Evolutionary conservation across 345 rosid species (phyloP), one percentile per base, ranked within the genome.

Genomic region (Turritis glabra): DNA sequence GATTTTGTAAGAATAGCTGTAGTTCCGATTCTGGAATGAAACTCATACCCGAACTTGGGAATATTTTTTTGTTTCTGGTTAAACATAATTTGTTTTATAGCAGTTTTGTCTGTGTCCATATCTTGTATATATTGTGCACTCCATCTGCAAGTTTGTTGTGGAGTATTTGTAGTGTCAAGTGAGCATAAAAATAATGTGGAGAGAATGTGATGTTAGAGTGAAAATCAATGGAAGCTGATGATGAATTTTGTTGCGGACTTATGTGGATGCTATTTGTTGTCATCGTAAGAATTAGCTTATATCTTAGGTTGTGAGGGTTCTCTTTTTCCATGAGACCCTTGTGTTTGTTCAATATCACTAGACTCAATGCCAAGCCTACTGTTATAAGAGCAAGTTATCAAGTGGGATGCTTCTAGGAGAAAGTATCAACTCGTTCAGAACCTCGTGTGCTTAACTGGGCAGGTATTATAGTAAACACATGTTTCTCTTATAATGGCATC

Each of bases 1-100:
- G 3, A 37, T 77, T 71, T 77, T 71, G 76, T 56, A 71, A 33
- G 67, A 47, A 10, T 71, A 71, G 76, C 33, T 64, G 25, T 12
- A 6, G 50, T 71, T 71, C 56, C 55, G 46, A 37, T 63, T 30
- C 59, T 62, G 70, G 33, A 69, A 23, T 62, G 64, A 33, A 62
- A 53, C 19, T 52, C 30, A 62, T 27, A 41, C 21, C 51, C n/a
- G 7, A 38, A 67, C 38, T 22, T 60, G 64, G 55, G 68, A 60
- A 46, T 7, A 70, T 25, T 35, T 43, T 54, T 63, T 61, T 62
- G 27, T 25, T 54, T 54, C 18, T 41, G 32, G 5, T 25, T 44
- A 44, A 43, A 43, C 55, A 48, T 21, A 59, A 30, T 30, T 61
- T 27, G 12, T 27, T 52, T 44, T 19, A 44, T 54, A 55, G 58